Conservation (phyloP, 148 eudicot species). For the Silene conica region DNA sequence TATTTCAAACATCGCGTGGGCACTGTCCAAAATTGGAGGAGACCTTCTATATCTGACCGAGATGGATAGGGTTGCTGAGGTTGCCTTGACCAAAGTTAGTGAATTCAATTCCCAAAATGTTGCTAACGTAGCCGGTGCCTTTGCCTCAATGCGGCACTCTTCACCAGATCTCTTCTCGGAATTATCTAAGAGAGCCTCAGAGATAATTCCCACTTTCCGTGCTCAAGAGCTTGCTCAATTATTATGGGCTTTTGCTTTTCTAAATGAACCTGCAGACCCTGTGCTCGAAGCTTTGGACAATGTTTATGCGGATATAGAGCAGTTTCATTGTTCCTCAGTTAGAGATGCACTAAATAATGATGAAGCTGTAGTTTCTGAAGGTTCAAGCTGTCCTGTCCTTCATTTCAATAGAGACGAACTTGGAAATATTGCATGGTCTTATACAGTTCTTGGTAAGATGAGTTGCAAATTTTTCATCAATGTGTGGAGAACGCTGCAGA, state of each 20-base stretch:
- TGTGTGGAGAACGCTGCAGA: conserved; percentile 63
- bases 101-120: conserved; percentile 93
- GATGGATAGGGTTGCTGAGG: conserved; percentile 92
- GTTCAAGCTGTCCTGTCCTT: conserved; percentile 30
- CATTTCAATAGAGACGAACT: conserved; percentile 68
- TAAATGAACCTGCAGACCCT: conserved; percentile 58
- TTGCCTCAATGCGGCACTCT: conserved; percentile 92
- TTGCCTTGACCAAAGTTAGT: conserved; percentile 59
- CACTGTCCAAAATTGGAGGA: conserved; percentile 89
- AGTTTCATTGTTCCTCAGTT: conserved; percentile 38
- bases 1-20: conserved; percentile 92
- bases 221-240: conserved; percentile 93
- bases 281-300: conserved; percentile 67
- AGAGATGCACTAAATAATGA: conserved; percentile 23
- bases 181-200: conserved; percentile 59
- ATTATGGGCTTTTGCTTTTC: conserved; percentile 90
- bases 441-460: conserved; percentile 72
- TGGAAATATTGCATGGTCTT: conserved; percentile 94
- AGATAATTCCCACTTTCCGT: conserved; percentile 58
- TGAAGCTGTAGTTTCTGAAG: conserved; percentile 21
- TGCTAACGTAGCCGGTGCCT: conserved; percentile 94
- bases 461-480: conserved; percentile 53
- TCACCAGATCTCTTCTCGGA: conserved; percentile 71
- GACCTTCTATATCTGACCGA: conserved; percentile 88
- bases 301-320: conserved; percentile 41